These are phyloP conservation scores for Pseudogymnoascus sp. DNA, from an alignment of 2,329 filamentous ascomycete species.

Conservation along the genomic window DNA sequence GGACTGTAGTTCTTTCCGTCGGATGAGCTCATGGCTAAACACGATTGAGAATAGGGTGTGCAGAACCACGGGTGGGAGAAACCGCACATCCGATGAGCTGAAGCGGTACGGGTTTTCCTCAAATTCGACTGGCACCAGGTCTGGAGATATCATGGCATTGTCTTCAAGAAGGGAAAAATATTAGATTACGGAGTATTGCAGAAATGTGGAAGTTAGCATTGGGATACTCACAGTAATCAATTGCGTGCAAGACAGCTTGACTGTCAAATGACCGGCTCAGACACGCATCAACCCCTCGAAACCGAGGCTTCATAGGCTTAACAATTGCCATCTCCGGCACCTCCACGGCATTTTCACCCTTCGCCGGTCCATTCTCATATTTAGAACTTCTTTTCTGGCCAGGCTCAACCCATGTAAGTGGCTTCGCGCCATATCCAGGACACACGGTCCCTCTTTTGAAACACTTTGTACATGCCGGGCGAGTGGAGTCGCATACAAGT, in stretches of 20 bases:
- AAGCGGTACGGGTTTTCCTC: background rate
- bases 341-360: background rate
- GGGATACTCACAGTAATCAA: slow-evolving; percentile 3
- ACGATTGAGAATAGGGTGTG: background rate
- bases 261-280: slow-evolving; percentile 1
- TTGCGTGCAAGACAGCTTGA: background rate
- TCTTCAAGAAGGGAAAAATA: background rate
- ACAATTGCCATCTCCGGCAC: background rate
- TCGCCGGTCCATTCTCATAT: background rate
- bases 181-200: background rate
- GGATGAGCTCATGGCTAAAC: slow-evolving; percentile 2
- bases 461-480: background rate
- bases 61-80: background rate
- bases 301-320: background rate
- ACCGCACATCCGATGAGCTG: background rate
- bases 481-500: background rate
- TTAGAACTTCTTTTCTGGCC: background rate
- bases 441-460: background rate
- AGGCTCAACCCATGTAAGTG: background rate
- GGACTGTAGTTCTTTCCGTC: background rate
- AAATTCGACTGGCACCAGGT: background rate
- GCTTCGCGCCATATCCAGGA: background rate
- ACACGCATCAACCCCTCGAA: background rate
- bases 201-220: background rate
- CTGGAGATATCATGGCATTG: slow-evolving; percentile 1